phyloP scores from a whole-genome alignment of 2,329 filamentous ascomycete species.

The Beauveria varroae region DNA sequence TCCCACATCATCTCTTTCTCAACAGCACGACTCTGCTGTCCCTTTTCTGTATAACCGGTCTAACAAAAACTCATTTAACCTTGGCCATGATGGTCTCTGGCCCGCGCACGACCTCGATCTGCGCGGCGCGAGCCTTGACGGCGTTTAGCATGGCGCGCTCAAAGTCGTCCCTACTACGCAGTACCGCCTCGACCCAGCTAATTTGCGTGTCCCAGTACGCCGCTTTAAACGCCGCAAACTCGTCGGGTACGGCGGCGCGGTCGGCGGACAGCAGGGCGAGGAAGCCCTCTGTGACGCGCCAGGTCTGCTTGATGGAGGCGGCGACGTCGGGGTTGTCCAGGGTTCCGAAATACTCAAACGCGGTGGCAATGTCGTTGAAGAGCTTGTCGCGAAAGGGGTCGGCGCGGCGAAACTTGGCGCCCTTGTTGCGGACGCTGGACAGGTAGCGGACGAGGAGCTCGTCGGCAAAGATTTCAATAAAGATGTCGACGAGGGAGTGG shows the following conservation, averaged over 20 bases:
- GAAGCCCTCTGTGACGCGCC: slow-evolving; percentile 84
- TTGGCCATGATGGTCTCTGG: slow-evolving; percentile 92
- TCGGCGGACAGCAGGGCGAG: slow-evolving; percentile 72
- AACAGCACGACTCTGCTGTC: not conserved
- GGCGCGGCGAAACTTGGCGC: slow-evolving; percentile 75
- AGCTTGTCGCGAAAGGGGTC: slow-evolving; percentile 92
- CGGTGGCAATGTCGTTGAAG: slow-evolving; percentile 83
- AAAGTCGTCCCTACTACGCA: slow-evolving; percentile 85
- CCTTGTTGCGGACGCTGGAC: slow-evolving; percentile 76
- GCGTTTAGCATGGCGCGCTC: slow-evolving; percentile 82
- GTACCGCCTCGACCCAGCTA: slow-evolving; percentile 88
- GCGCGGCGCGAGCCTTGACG: slow-evolving; percentile 82
- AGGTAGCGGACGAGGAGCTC: slow-evolving; percentile 85
- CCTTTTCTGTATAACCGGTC: not conserved
- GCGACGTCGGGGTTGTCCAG: slow-evolving; percentile 59
- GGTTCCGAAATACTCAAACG: slow-evolving; percentile 79
- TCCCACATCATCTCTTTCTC: not conserved
- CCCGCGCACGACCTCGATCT: slow-evolving; percentile 72
- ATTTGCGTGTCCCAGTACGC: slow-evolving; percentile 92
- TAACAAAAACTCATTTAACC: slow-evolving; percentile 29
- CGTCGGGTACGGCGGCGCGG: slow-evolving; percentile 62
- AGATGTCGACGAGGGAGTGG: slow-evolving; percentile 79
- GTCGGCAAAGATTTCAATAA: slow-evolving; percentile 88
- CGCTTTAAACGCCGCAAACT: slow-evolving; percentile 76
- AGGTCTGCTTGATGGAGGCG: slow-evolving; percentile 76